These are phyloP conservation scores for Pestalotiopsis sp. DNA, from an alignment of 2,329 filamentous ascomycete genomes.

Conservation along the genomic window DNA sequence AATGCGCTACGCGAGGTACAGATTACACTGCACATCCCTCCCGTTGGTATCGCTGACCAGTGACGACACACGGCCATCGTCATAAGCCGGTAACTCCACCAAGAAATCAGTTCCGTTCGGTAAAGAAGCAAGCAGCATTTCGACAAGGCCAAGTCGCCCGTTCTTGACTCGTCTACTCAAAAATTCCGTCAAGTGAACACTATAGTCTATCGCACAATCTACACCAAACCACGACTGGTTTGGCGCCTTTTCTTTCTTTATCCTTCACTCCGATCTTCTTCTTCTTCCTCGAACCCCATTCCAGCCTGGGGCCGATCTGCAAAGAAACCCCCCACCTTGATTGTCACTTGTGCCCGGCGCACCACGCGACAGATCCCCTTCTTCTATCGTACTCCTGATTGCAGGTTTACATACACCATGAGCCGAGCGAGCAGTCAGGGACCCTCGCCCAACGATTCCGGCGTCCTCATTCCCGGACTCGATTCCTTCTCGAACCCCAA, in stretches of 20 bases:
- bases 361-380: background rate
- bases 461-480: slow-evolving; percentile 5
- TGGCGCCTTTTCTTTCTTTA: background rate
- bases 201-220: background rate
- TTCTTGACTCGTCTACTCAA: background rate
- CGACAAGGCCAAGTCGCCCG: background rate
- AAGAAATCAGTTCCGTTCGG: background rate
- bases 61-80: background rate
- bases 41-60: too few relatives aligned
- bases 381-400: background rate
- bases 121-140: background rate
- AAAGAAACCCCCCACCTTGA: background rate
- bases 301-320: background rate
- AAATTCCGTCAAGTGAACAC: background rate
- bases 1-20: background rate
- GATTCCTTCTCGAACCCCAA: background rate
- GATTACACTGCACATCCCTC: too few relatives aligned
- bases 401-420: background rate
- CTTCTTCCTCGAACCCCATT: background rate
- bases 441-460: slow-evolving; percentile 1
- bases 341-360: background rate
- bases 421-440: slow-evolving; percentile 1
- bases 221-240: background rate
- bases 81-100: background rate
- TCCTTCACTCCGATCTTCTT: background rate